These are phyloP conservation scores for Dillenia suffruticosa DNA, from an alignment of 164 flowering plant species.

Conservation along the genomic window DNA sequence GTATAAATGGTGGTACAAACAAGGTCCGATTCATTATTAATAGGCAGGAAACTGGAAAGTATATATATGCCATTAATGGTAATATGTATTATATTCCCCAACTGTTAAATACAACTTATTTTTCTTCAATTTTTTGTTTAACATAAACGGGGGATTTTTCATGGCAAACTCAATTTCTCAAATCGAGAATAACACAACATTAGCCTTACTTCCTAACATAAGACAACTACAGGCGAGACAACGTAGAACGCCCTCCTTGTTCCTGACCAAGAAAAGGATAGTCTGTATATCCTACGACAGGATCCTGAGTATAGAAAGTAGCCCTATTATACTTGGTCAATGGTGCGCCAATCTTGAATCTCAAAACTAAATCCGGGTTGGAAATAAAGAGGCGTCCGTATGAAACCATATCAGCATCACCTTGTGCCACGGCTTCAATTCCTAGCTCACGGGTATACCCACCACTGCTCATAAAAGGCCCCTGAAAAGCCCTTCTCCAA, in stretches of 20 bases:
- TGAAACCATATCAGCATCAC: slow-evolving; percentile 61
- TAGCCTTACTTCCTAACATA: background rate
- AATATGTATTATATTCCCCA: too few relatives aligned
- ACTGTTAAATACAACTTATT: too few relatives aligned
- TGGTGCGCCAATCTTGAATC: slow-evolving; percentile 44
- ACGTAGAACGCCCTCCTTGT: background rate
- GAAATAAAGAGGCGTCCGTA: slow-evolving; percentile 56
- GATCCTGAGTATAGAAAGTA: slow-evolving; percentile 59
- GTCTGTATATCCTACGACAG: slow-evolving; percentile 62
- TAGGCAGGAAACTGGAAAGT: too few relatives aligned
- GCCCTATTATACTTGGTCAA: slow-evolving; percentile 42
- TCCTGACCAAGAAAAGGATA: slow-evolving; percentile 25
- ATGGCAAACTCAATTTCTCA: too few relatives aligned
- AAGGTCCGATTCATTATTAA: too few relatives aligned
- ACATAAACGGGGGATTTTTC: too few relatives aligned
- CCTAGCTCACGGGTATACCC: slow-evolving; percentile 56
- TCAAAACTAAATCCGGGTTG: slow-evolving; percentile 52
- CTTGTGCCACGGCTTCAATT: slow-evolving; percentile 40
- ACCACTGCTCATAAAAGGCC: slow-evolving; percentile 57
- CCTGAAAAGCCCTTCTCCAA: slow-evolving; percentile 37
- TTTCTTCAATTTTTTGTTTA: too few relatives aligned
- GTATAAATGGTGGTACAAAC: too few relatives aligned
- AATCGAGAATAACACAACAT: too few relatives aligned
- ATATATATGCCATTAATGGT: too few relatives aligned
- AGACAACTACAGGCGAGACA: slow-evolving; percentile 3